Evolutionary conservation across 2,329 filamentous ascomycete species (phyloP), one percentile per base, ranked within the genome.

Genomic region (Lojkania enalia): DNA sequence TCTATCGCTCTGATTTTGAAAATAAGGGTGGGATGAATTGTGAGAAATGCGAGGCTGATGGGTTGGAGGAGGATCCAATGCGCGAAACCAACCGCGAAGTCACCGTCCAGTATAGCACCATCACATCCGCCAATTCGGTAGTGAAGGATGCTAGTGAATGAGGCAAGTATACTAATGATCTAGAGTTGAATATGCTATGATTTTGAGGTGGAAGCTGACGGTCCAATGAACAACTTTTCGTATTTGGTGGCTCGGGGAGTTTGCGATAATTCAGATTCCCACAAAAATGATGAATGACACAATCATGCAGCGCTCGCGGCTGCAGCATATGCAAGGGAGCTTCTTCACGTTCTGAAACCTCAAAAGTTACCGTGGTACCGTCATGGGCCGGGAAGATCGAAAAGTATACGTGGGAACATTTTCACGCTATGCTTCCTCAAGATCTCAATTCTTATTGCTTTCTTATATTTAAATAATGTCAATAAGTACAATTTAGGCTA

Each of bases 201-300:
- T n/a, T 25, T 61, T 21, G 51, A 44, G 16, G 45, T 41, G 36
- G 45, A 51, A 25, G 48, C 41, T 7, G 48, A 45, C 9, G 46
- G 41, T 2, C 27, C 58, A 3, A 56, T 60, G 51, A 40, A 57
- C 20, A 46, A 40, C n/a, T 60, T 63, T 13, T 55, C 54, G 9
- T 63, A 55, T 35, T 23, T 65, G 1, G 54, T 58, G 2, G 56
- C 64, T 9, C 50, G 59, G 16, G 60, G 61, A 2, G 60, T 63
- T 18, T 61, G 54, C 38, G 51, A 60, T 14, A 63, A 62, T 38
- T 49, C 60, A 2, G 59, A 63, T 35, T 55, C 52, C 1, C 53
- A 63, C 18, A 60, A 60, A 21, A 63, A 63, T 27, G 49, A 61
- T 11, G 20, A 9, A 4, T 64, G 58, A 59, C 51, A 60, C 19